Evolutionary conservation across 192 early-diverging fungal genomes (phyloP).

Genomic region (Coemansia sp.): DNA sequence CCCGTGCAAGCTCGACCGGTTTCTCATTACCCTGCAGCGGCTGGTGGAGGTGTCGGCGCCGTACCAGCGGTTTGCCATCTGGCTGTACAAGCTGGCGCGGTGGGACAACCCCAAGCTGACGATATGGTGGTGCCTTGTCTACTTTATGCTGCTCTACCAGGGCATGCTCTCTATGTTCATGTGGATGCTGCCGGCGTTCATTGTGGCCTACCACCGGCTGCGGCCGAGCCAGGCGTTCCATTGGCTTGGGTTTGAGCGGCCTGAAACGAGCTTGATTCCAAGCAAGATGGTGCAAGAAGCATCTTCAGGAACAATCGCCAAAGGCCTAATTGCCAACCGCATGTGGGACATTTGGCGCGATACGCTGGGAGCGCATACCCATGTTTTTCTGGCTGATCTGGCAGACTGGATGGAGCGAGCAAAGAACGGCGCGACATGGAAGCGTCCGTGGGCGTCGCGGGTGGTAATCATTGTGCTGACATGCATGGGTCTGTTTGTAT

Average conservation of each 20-base stretch:
- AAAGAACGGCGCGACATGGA: slow-evolving; percentile 52
- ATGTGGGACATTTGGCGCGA: slow-evolving; percentile 53
- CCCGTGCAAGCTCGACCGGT: slow-evolving; percentile 49
- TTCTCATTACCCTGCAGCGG: slow-evolving; percentile 46
- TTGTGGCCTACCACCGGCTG: slow-evolving; percentile 48
- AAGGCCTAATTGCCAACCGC: slow-evolving; percentile 42
- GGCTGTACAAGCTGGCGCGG: slow-evolving; percentile 50
- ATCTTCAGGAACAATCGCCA: slow-evolving; percentile 43
- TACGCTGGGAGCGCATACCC: slow-evolving; percentile 45
- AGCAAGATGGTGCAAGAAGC: slow-evolving; percentile 45
- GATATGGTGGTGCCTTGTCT: slow-evolving; percentile 46
- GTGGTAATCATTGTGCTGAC: slow-evolving; percentile 22
- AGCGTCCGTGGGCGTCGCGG: slow-evolving; percentile 53
- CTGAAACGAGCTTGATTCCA: slow-evolving; percentile 50
- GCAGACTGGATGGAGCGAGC: slow-evolving; percentile 54
- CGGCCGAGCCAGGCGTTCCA: slow-evolving; percentile 48
- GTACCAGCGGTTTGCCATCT: slow-evolving; percentile 49
- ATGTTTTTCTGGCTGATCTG: slow-evolving; percentile 44
- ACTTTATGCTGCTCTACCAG: slow-evolving; percentile 43
- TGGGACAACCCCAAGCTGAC: slow-evolving; percentile 49
- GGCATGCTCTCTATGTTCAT: slow-evolving; percentile 35
- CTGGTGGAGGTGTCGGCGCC: slow-evolving; percentile 51
- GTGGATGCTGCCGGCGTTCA: slow-evolving; percentile 48
- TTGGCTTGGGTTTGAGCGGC: slow-evolving; percentile 52
- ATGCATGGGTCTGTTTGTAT: slow-evolving; percentile 24